Evolutionary conservation across 2,329 filamentous ascomycete species (phyloP), one percentile per base, ranked within the genome.

Genomic region (Parascedosporium putredinis): DNA sequence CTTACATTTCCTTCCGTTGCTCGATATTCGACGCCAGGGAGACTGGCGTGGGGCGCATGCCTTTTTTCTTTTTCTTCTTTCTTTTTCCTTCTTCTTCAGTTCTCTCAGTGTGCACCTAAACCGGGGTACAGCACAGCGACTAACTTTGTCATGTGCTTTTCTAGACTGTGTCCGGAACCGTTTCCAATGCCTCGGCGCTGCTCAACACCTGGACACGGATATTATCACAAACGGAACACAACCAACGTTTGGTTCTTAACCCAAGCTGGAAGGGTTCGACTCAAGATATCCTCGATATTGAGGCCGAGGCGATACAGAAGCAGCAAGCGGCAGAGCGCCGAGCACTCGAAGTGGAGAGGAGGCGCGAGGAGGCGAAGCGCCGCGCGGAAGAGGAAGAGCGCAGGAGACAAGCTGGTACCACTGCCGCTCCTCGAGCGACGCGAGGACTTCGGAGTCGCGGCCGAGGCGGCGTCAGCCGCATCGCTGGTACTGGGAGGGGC

Each of bases 151-250:
- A 5, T 31, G 4, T 25, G 9, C 22, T n/a, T 18, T 31, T 16
- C 24, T 47, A 87, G 86, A 94, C 85, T 22, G 90, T 97, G 31
- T 85, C 85, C 49, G 78, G 78, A 54, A 96, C 93, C 3, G 89
- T 97, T 38, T 78, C 78, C 56, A 91, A 90, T 50, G 89, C 93
- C 3, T 94, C 90, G 12, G 86, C 86, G 1, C 78, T 98, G 12
- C 81, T 98, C 27, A 89, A 94, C 59, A 95, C 90, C 14, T 98
- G 91, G 91, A 95, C 89, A 7, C 83, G 89, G 48, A 96, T 98
- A 56, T 78, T 98, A 10, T 93, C 88, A 5, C 93, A 98, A 66
- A 96, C 93, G 4, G 93, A 98, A 67, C 93, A 98, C 67, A 97
- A 95, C 62, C 90, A 97, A 65, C 83, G 93, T 22, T 73, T 98